These are phyloP conservation scores for Rubroboletus pulcherrimus DNA, from an alignment of 768 basidiomycete species.

Conservation along the genomic window DNA sequence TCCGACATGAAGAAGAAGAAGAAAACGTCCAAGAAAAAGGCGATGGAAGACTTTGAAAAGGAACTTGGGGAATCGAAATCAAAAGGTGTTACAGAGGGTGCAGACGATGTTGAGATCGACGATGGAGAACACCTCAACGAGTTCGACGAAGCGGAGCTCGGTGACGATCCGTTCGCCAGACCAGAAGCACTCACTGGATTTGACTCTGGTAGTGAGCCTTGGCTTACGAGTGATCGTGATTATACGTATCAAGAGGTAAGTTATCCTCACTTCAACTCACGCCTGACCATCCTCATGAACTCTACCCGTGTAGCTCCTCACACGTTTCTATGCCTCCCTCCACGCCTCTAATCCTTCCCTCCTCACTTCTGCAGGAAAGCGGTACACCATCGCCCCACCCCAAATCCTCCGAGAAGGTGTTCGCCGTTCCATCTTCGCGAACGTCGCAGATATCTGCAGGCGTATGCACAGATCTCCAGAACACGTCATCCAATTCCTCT, in stretches of 20 bases:
- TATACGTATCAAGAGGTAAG: constrained; percentile 92
- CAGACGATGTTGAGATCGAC: constrained; percentile 51
- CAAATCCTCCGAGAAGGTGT: constrained; percentile 93
- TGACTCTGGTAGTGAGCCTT: constrained; percentile 78
- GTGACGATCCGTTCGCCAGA: constrained; percentile 80
- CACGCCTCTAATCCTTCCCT: constrained; percentile 94
- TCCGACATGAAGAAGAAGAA: constrained; percentile 98
- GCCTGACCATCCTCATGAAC: neutral
- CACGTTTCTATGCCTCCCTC: constrained; percentile 85
- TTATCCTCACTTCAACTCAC: neutral
- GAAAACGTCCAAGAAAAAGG: constrained; percentile 85
- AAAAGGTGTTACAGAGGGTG: constrained; percentile 60
- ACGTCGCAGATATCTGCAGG: constrained; percentile 95
- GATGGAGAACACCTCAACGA: constrained; percentile 64
- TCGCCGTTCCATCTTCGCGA: constrained; percentile 96
- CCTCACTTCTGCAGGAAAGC: constrained; percentile 80
- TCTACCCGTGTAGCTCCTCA: constrained; percentile 62
- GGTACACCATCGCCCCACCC: constrained; percentile 96
- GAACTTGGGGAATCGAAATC: constrained; percentile 73
- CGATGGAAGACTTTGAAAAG: constrained; percentile 93
- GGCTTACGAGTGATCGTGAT: constrained; percentile 91
- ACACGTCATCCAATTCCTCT: constrained; percentile 95
- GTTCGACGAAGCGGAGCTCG: constrained; percentile 79
- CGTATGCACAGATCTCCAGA: constrained; percentile 98
- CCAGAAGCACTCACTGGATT: constrained; percentile 54